These are phyloP conservation scores for Dactylellina haptotyla DNA, from an alignment of 2,329 filamentous ascomycete genomes.

Conservation along the genomic window DNA sequence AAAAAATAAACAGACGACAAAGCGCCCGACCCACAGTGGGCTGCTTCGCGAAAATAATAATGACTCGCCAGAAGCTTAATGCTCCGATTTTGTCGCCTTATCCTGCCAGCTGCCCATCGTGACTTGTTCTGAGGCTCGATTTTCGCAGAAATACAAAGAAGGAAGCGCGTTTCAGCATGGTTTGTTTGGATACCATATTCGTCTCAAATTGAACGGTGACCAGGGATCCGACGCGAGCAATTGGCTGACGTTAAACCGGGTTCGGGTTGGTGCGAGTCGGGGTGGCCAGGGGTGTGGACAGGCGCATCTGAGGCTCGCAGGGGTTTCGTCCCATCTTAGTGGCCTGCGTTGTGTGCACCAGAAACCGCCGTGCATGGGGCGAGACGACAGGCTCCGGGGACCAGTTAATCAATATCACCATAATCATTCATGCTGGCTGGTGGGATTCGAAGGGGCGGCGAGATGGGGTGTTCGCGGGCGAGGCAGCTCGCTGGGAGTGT, in stretches of 20 bases:
- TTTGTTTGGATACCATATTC: slow-evolving; percentile 45
- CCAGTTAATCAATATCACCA: too few relatives aligned
- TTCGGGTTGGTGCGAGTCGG: slow-evolving; percentile 10
- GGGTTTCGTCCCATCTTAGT: slow-evolving; percentile 46
- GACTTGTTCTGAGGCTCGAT: too few relatives aligned
- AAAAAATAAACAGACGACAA: neutral
- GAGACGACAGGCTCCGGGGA: slow-evolving; percentile 1
- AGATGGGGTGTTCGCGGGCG: too few relatives aligned
- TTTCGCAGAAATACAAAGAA: too few relatives aligned
- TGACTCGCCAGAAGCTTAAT: neutral
- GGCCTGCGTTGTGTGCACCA: slow-evolving; percentile 47
- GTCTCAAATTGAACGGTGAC: slow-evolving; percentile 44
- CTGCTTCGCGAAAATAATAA: slow-evolving; percentile 5
- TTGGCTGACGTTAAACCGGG: slow-evolving; percentile 36
- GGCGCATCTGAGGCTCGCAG: slow-evolving; percentile 23
- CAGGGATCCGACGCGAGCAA: slow-evolving; percentile 30
- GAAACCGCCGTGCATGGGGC: slow-evolving; percentile 47
- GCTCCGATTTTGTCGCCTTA: slow-evolving; percentile 23
- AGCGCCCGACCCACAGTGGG: slow-evolving; percentile 10
- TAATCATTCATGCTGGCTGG: too few relatives aligned
- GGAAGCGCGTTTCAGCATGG: slow-evolving; percentile 28
- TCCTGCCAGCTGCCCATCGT: slow-evolving; percentile 15
- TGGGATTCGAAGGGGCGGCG: too few relatives aligned
- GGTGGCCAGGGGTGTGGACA: slow-evolving; percentile 5
- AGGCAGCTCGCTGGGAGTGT: too few relatives aligned